A percentile compares a stretch with the other conserved stretches of the same genome.
Evolutionary conservation across 2,329 filamentous ascomycete species (phyloP).

Genomic region (Nothopassalora personata): DNA sequence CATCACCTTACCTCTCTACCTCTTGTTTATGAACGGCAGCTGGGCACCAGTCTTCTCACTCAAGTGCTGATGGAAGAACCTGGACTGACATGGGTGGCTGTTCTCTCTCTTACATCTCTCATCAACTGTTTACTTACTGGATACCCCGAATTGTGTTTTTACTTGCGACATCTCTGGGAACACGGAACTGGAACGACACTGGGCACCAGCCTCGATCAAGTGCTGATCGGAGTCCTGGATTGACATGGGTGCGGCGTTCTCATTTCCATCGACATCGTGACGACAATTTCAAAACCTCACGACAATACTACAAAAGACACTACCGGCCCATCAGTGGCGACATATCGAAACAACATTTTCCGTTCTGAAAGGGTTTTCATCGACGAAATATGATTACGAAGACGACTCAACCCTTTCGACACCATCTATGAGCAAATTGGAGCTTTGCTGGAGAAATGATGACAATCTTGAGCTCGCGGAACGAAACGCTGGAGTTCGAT

Average conservation of each 20-base stretch:
- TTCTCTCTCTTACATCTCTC: constrained; percentile 15
- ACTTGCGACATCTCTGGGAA: constrained; percentile 5
- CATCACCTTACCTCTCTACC: constrained; percentile 4
- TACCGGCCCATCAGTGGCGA: background rate
- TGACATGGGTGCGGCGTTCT: constrained; percentile 35
- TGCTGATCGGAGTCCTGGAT: constrained; percentile 35
- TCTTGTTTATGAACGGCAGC: constrained; percentile 28
- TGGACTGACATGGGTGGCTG: constrained; percentile 36
- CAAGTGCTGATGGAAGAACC: constrained; percentile 36
- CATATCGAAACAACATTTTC: constrained; percentile 6
- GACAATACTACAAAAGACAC: constrained; percentile 1
- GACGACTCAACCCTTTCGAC: constrained; percentile 3
- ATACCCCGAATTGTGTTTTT: constrained; percentile 10
- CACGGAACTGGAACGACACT: constrained; percentile 25
- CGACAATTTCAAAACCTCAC: constrained; percentile 1
- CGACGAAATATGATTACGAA: constrained; percentile 15
- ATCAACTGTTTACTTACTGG: constrained; percentile 1
- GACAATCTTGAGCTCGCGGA: constrained; percentile 31
- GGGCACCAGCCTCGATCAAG: constrained; percentile 35
- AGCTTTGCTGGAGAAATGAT: constrained; percentile 22
- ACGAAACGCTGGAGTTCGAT: constrained; percentile 25
- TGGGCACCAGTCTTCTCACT: constrained; percentile 34
- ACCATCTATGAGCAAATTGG: constrained; percentile 13
- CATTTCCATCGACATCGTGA: constrained; percentile 6
- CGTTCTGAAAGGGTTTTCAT: constrained; percentile 2